Conservation (phyloP, 495 filamentous ascomycete species). For the Rostrohypoxylon terebratum region DNA sequence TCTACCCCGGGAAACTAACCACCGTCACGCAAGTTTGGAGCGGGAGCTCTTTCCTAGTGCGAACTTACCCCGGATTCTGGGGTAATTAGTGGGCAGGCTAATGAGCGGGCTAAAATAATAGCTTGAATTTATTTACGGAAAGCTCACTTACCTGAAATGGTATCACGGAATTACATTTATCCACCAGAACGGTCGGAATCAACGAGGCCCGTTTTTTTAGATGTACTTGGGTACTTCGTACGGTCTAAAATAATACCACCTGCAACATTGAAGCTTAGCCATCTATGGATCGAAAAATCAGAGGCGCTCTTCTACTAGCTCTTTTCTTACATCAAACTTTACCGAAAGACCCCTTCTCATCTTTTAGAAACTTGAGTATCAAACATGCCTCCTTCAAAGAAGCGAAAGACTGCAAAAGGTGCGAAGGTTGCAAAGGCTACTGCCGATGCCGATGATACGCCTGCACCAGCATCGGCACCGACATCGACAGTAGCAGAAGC, state of each 20-base stretch:
- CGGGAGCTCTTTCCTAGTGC: conserved; percentile 1
- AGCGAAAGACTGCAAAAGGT: conserved; percentile 56
- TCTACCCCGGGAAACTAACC: conserved; percentile 20
- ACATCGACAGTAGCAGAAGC: conserved; percentile 25
- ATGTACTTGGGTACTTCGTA: background rate
- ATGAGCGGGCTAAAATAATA: too few relatives aligned
- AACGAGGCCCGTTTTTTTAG: background rate
- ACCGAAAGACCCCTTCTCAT: background rate
- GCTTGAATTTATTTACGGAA: background rate
- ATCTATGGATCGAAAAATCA: too few relatives aligned
- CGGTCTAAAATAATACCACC: too few relatives aligned
- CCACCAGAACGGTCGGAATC: background rate
- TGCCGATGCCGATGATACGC: conserved; percentile 11
- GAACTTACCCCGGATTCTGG: conserved; percentile 35
- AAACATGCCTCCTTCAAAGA: conserved; percentile 62
- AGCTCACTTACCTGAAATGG: background rate
- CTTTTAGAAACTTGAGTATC: background rate
- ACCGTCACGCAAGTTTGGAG: background rate
- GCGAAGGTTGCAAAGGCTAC: conserved; percentile 40
- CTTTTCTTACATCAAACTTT: too few relatives aligned
- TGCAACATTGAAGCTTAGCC: too few relatives aligned
- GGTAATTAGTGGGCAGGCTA: conserved; percentile 13
- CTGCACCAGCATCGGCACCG: conserved; percentile 19
- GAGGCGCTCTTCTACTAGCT: too few relatives aligned
- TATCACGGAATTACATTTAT: conserved; percentile 7